Evolutionary conservation across 257 asterid species (phyloP).

Genomic region (Nicotiana attenuata): DNA sequence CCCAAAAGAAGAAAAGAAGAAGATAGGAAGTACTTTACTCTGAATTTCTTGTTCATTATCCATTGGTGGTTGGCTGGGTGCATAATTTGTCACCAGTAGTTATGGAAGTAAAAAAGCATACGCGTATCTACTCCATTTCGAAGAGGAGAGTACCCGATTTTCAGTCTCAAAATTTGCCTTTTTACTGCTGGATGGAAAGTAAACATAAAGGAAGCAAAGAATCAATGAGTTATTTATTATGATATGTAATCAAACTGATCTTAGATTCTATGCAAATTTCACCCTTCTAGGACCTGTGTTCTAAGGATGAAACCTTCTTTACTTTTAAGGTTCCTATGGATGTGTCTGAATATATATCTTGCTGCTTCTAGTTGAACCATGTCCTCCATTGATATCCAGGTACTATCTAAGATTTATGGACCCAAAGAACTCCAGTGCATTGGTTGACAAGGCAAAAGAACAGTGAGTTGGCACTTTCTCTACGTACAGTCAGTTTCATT

Average conservation of each 20-base stretch:
- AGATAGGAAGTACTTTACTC: not conserved
- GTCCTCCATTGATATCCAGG: constrained; percentile 37
- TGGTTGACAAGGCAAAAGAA: constrained; percentile 91
- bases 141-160: not conserved
- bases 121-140: not conserved
- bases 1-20: not conserved
- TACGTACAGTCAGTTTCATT: too few relatives aligned
- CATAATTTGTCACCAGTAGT: not conserved
- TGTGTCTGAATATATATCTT: constrained; percentile 3
- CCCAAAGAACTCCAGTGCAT: constrained; percentile 60
- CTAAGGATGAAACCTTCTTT: not conserved
- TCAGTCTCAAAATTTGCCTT: not conserved
- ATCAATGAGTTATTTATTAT: not conserved
- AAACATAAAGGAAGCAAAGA: not conserved
- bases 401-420: constrained; percentile 98
- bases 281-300: not conserved
- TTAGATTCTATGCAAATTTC: not conserved
- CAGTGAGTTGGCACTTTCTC: constrained; percentile 34
- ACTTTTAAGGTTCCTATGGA: not conserved
- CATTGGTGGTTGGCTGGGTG: not conserved
- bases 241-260: not conserved
- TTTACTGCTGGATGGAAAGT: not conserved
- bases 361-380: not conserved
- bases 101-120: not conserved
- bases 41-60: not conserved